These are phyloP conservation scores for Chrysochromulina parva DNA, from an alignment of 78 protist species.

Conservation along the genomic window DNA sequence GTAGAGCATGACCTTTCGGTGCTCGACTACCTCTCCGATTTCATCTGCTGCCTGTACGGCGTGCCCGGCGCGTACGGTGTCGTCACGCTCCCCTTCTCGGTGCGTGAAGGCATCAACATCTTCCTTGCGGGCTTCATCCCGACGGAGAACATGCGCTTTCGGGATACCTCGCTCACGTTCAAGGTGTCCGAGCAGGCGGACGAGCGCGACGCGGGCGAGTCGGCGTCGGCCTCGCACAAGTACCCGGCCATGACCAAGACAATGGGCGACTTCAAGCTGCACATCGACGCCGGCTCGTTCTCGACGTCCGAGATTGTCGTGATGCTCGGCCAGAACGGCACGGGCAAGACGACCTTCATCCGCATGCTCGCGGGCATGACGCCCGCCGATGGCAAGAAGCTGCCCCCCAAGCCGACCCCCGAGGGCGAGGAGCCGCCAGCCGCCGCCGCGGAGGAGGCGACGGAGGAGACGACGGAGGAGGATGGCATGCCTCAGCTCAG, in stretches of 20 bases:
- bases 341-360: conserved; percentile 99
- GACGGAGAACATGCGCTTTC: conserved; percentile 99
- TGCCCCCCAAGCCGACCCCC: no score
- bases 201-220: conserved; percentile 1
- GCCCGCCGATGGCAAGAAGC: background rate
- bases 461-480: no score
- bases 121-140: conserved; percentile 98
- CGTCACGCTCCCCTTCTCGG: conserved; percentile 97
- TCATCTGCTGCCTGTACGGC: conserved; percentile 98
- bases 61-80: conserved; percentile 99
- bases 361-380: conserved; percentile 74
- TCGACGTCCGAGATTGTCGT: conserved; percentile 94
- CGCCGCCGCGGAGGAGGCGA: no score
- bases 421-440: no score
- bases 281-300: conserved; percentile 86
- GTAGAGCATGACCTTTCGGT: conserved; percentile 99
- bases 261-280: conserved; percentile 83
- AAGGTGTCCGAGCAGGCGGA: conserved; percentile 53
- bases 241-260: conserved; percentile 97
- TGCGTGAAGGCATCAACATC: conserved; percentile 99
- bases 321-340: conserved; percentile 99
- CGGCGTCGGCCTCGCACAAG: background rate
- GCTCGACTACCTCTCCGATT: conserved; percentile 99
- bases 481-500: conserved; percentile 79
- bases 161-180: conserved; percentile 86